Conservation (phyloP, 2,329 filamentous ascomycete genomes). For the Lasiodiplodia sp. region DNA sequence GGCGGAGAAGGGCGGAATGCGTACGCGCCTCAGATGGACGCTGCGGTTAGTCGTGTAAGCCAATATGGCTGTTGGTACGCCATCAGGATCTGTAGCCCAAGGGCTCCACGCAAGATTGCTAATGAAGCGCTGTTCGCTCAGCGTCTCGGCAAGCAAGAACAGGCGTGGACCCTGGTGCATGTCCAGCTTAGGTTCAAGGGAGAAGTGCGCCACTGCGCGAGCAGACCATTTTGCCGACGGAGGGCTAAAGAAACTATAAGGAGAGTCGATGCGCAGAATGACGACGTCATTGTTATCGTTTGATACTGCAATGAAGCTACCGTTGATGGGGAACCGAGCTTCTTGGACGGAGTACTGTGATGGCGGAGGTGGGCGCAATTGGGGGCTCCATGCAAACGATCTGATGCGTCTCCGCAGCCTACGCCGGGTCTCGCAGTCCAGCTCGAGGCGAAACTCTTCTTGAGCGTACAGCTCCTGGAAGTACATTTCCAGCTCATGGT, state of each 20-base stretch:
- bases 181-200: slow-evolving; percentile 15
- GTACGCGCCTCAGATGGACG: slow-evolving; percentile 22
- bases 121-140: slow-evolving; percentile 43
- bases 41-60: slow-evolving; percentile 45
- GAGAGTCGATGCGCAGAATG: slow-evolving; percentile 48
- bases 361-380: slow-evolving; percentile 32
- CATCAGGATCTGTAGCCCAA: slow-evolving; percentile 39
- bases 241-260: slow-evolving; percentile 42
- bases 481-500: slow-evolving; percentile 54
- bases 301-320: slow-evolving; percentile 45
- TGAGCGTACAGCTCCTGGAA: slow-evolving; percentile 39
- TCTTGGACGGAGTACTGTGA: slow-evolving; percentile 39
- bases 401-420: slow-evolving; percentile 50
- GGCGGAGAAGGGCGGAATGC: slow-evolving; percentile 7
- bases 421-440: slow-evolving; percentile 41
- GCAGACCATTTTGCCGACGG: slow-evolving; percentile 38
- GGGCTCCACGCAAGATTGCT: slow-evolving; percentile 51
- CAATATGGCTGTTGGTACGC: slow-evolving; percentile 40
- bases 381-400: slow-evolving; percentile 52
- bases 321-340: slow-evolving; percentile 21
- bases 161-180: neutral
- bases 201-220: slow-evolving; percentile 39
- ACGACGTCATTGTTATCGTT: slow-evolving; percentile 53
- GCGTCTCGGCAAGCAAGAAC: slow-evolving; percentile 40
- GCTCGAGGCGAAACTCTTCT: slow-evolving; percentile 34